Base-by-base conservation (phyloP, 352 stramenopile species). In the Pythium monospermum region DNA sequence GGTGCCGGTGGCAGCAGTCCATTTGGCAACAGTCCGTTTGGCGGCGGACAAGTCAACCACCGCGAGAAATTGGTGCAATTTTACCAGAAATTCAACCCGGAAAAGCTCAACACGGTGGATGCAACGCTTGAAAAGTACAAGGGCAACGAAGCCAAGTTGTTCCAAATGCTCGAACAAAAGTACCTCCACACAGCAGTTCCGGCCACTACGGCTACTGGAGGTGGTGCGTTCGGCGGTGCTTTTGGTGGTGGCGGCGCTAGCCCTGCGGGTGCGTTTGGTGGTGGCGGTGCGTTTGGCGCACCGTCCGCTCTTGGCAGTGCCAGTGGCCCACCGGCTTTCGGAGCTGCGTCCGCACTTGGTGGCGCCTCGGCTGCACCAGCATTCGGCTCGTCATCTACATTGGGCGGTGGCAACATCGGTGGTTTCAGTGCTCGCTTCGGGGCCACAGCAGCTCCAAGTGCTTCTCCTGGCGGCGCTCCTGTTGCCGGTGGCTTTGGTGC, bases 161-260 rank as follows among this genome's bases (percentile, higher is more conserved):
- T 90, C 57, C 57, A 61, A 12, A 86, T 87, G 75, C 64, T 90
- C 11, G 76, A 90, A 50, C 74, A 85, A 36, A 90, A 90, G 59
- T 90, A 90, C 39, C 8, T 86, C 10, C 71, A 76, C 28, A 33
- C 60, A 15, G 27, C 66, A 11, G n/a, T n/a, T n/a, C 45, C 56
- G 27, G 31, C 60, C 8, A 8, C 30, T 40, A 59, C 57, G 32
- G 32, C 32, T 40, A 36, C 31, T n/a, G 67, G 61, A n/a, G 84
- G 84, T 55, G 66, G 73, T 4, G 66, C 66, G 15, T 59, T 52
- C 10, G 70, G 57, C 39, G 67, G 61, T 4, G 53, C 62, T 10
- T 39, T 65, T 8, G 73, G 80, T 26, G 70, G 58, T 32, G 63
- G 66, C 3, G 53, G 68, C 4, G 57, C 39, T 18, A 64, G n/a